Evolutionary conservation across 208 protist genomes (phyloP).

Genomic region (Trypanosoma avium): DNA sequence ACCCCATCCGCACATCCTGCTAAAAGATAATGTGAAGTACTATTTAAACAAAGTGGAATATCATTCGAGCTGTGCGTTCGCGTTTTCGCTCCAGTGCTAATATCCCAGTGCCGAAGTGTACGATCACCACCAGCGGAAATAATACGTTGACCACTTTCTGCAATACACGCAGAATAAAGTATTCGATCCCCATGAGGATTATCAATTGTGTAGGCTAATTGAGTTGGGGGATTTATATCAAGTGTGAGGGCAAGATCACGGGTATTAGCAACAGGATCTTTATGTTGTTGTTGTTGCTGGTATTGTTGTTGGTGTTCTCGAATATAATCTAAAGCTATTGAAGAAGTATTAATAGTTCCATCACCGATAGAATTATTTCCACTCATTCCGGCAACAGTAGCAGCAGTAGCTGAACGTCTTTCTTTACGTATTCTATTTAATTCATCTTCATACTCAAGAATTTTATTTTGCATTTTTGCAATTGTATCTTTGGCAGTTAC

Average conservation of each 20-base stretch:
- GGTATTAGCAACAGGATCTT: background rate
- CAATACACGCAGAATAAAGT: constrained; percentile 42
- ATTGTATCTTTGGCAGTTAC: constrained; percentile 39
- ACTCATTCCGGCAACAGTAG: background rate
- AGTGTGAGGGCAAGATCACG: background rate
- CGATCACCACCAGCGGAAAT: constrained; percentile 58
- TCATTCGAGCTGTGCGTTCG: constrained; percentile 33
- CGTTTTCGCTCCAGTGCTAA: constrained; percentile 7
- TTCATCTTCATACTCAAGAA: constrained; percentile 40
- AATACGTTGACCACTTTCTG: constrained; percentile 34
- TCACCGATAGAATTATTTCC: no score
- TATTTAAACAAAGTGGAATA: constrained; percentile 50
- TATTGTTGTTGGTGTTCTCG: background rate
- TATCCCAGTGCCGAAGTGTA: constrained; percentile 53
- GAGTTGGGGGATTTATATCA: constrained; percentile 15
- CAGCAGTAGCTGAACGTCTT: background rate
- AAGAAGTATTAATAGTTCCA: no score
- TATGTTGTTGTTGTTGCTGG: background rate
- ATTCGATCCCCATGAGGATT: constrained; percentile 42
- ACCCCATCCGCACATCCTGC: constrained; percentile 66
- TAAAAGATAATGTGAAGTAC: constrained; percentile 49
- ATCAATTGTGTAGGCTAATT: constrained; percentile 27
- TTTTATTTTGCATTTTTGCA: constrained; percentile 37
- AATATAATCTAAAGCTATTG: no score
- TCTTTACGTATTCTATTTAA: constrained; percentile 25